phyloP scores from a whole-genome alignment of 345 rosid species.

The Populus deltoides region DNA sequence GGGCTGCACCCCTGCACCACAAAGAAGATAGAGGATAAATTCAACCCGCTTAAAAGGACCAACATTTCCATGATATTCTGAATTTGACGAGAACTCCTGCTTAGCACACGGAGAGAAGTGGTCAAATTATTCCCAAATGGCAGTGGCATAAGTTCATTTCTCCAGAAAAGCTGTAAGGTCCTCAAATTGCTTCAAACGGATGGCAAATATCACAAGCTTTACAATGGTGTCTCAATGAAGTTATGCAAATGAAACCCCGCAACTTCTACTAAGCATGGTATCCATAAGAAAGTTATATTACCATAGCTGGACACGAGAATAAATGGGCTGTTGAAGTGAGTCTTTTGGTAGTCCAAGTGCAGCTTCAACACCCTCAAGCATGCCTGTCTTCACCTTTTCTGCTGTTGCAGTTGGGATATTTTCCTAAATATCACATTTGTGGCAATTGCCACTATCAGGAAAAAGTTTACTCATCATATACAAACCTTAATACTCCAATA shows the following conservation, averaged over 20 bases:
- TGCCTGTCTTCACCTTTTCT: conserved; percentile 64
- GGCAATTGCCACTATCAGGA: neutral
- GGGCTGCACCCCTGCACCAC: conserved; percentile 83
- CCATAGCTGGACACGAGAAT: conserved; percentile 72
- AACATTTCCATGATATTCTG: neutral
- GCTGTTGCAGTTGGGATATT: conserved; percentile 69
- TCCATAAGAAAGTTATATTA: conserved; percentile 16
- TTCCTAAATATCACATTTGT: conserved; percentile 44
- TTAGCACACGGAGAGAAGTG: too few relatives aligned
- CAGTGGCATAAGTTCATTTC: too few relatives aligned
- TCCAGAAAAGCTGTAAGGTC: too few relatives aligned
- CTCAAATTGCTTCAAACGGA: too few relatives aligned
- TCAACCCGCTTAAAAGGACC: neutral
- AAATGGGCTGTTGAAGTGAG: conserved; percentile 60
- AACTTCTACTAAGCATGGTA: too few relatives aligned
- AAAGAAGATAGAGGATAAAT: neutral
- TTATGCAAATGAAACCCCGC: too few relatives aligned
- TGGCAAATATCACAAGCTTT: neutral
- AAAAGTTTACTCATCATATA: neutral
- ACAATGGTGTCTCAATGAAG: too few relatives aligned
- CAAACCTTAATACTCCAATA: neutral
- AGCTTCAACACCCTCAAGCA: conserved; percentile 74
- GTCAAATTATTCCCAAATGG: too few relatives aligned
- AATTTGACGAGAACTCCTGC: too few relatives aligned
- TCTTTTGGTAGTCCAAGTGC: conserved; percentile 67